Conservation (phyloP, 495 filamentous ascomycete genomes). For the Aspergillus bertholletiae region DNA sequence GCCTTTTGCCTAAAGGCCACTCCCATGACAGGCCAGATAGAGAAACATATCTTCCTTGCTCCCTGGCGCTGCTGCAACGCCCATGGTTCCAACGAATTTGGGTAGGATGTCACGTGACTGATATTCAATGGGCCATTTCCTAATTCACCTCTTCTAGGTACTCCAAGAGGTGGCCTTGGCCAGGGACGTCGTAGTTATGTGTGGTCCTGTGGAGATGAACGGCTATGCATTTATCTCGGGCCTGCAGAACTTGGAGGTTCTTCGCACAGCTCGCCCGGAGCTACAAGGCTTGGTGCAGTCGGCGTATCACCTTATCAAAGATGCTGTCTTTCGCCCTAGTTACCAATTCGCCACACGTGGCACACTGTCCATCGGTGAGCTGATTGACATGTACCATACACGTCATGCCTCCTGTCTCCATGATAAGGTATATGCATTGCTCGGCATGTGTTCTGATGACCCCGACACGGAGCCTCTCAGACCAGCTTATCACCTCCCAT, state of each 20-base stretch:
- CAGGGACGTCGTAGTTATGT: constrained; percentile 22
- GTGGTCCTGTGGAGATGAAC: constrained; percentile 22
- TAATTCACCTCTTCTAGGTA: constrained; percentile 15
- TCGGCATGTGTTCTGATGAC: neutral
- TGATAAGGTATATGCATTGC: neutral
- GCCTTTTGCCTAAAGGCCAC: neutral
- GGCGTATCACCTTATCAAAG: neutral
- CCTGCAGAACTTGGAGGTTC: neutral
- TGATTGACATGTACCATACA: constrained; percentile 5
- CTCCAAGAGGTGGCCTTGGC: constrained; percentile 32
- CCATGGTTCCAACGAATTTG: constrained; percentile 29
- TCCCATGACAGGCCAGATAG: neutral
- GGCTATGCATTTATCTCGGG: constrained; percentile 12
- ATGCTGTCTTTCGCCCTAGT: neutral
- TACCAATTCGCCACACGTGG: neutral
- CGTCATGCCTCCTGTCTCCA: neutral
- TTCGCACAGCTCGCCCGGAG: neutral
- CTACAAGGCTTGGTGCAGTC: neutral
- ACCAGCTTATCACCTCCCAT: neutral
- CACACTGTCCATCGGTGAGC: neutral
- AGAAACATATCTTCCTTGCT: neutral
- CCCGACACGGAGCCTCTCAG: neutral
- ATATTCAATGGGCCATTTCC: neutral
- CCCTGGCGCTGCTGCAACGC: constrained; percentile 15
- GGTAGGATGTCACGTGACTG: constrained; percentile 17